phyloP scores from a whole-genome alignment of 345 rosid genomes.

The Brassica rapa region DNA sequence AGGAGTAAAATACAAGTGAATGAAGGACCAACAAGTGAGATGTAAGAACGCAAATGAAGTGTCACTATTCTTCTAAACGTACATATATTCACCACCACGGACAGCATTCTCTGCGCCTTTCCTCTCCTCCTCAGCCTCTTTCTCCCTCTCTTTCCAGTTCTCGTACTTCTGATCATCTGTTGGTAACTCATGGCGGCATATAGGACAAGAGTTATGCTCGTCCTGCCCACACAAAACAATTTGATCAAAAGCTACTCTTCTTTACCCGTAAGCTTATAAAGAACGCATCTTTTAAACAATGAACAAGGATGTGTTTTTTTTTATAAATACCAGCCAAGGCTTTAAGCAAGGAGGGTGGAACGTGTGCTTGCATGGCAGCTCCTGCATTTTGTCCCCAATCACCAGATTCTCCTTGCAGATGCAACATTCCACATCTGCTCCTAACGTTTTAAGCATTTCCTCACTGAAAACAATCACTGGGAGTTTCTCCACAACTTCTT shows the following conservation, averaged over 20 bases:
- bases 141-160: conserved; percentile 90
- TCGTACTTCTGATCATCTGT: conserved; percentile 93
- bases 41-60: not conserved
- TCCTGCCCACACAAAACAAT: conserved; percentile 52
- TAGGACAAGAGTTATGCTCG: conserved; percentile 95
- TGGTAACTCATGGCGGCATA: conserved; percentile 82
- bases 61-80: conserved; percentile 48
- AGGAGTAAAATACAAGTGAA: not conserved
- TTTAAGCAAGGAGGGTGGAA: conserved; percentile 94
- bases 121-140: conserved; percentile 86
- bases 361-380: conserved; percentile 89
- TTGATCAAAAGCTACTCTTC: not conserved
- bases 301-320: conserved; percentile 11
- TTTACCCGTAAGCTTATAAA: not conserved
- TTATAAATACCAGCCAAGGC: conserved; percentile 87
- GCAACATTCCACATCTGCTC: conserved; percentile 78
- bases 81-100: conserved; percentile 92
- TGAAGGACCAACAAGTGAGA: not conserved
- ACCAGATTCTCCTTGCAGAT: conserved; percentile 84
- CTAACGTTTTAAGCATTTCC: conserved; percentile 64
- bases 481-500: conserved; percentile 87
- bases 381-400: conserved; percentile 83
- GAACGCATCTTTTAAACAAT: not conserved
- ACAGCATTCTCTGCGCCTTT: conserved; percentile 93
- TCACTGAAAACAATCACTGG: conserved; percentile 64